Evolutionary conservation across 2,329 filamentous ascomycete species (phyloP).

Genomic region (Clarireedia homoeocarpa): DNA sequence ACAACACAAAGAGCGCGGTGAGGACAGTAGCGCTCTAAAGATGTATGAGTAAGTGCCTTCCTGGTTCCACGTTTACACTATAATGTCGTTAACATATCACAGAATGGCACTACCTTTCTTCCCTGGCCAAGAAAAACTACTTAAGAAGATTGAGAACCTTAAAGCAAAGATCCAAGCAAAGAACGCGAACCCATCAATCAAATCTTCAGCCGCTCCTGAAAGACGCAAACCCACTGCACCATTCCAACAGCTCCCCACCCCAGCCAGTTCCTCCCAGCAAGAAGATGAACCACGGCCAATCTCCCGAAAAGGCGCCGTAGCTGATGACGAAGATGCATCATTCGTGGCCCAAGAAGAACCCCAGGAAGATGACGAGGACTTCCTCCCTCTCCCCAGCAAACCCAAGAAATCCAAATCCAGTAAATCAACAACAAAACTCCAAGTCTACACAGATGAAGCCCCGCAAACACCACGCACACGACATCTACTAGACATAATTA

Average conservation of each 20-base stretch:
- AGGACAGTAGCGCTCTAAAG: slow-evolving; percentile 67
- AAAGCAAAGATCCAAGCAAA: slow-evolving; percentile 41
- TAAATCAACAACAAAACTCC: slow-evolving; percentile 27
- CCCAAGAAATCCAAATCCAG: slow-evolving; percentile 25
- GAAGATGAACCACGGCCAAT: slow-evolving; percentile 19
- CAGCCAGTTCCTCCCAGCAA: slow-evolving; percentile 19
- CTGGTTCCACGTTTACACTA: too few relatives aligned
- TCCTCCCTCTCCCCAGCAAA: slow-evolving; percentile 23
- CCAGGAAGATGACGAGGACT: slow-evolving; percentile 29
- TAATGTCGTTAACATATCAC: neutral
- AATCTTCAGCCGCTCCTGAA: slow-evolving; percentile 7
- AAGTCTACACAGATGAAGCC: slow-evolving; percentile 31
- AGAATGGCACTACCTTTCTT: slow-evolving; percentile 79
- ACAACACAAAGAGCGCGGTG: slow-evolving; percentile 77
- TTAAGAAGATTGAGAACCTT: slow-evolving; percentile 61
- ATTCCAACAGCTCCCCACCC: slow-evolving; percentile 19
- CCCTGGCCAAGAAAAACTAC: slow-evolving; percentile 71
- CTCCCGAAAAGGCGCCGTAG: slow-evolving; percentile 17
- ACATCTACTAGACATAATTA: slow-evolving; percentile 61
- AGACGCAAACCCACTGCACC: slow-evolving; percentile 17
- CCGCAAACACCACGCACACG: slow-evolving; percentile 39
- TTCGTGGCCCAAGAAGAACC: slow-evolving; percentile 32
- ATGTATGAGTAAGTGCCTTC: slow-evolving; percentile 51
- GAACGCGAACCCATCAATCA: slow-evolving; percentile 23
- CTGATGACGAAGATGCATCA: slow-evolving; percentile 30